These are phyloP conservation scores for Pseudevernia furfuracea DNA, from an alignment of 495 filamentous ascomycete species.

Conservation along the genomic window DNA sequence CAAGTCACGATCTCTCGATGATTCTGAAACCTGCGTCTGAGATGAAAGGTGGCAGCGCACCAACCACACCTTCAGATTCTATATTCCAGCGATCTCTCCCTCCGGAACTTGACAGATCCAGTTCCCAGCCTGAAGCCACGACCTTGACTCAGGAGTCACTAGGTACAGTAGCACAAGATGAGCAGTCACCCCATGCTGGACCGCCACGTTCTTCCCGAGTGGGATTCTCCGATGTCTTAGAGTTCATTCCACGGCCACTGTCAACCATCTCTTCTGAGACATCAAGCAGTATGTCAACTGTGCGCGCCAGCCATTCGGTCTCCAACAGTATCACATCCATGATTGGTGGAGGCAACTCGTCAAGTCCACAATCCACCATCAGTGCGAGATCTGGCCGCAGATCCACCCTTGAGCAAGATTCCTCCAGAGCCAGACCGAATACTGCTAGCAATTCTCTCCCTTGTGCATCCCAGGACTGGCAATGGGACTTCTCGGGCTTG, in stretches of 20 bases:
- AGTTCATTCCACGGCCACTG: conserved; percentile 60
- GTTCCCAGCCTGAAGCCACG: conserved; percentile 32
- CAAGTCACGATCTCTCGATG: conserved; percentile 69
- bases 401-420: conserved; percentile 2
- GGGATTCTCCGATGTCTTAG: conserved; percentile 53
- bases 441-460: conserved; percentile 8
- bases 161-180: conserved; percentile 16
- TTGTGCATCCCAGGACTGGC: neutral
- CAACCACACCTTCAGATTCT: conserved; percentile 54
- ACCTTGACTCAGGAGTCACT: conserved; percentile 32
- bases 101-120: conserved; percentile 32
- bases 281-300: conserved; percentile 54
- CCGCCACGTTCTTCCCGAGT: conserved; percentile 41
- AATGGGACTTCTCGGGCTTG: conserved; percentile 6
- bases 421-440: conserved; percentile 3
- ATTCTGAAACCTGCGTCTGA: conserved; percentile 55
- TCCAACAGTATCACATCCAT: conserved; percentile 58
- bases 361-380: conserved; percentile 24
- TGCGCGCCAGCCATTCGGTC: conserved; percentile 55
- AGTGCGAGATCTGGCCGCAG: neutral
- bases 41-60: conserved; percentile 54
- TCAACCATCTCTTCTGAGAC: conserved; percentile 70
- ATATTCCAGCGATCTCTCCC: conserved; percentile 28
- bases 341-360: conserved; percentile 29
- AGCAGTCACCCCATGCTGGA: conserved; percentile 26